Evolutionary conservation across 305 asterid genomes (phyloP).

Genomic region (Fraxinus greggii): DNA sequence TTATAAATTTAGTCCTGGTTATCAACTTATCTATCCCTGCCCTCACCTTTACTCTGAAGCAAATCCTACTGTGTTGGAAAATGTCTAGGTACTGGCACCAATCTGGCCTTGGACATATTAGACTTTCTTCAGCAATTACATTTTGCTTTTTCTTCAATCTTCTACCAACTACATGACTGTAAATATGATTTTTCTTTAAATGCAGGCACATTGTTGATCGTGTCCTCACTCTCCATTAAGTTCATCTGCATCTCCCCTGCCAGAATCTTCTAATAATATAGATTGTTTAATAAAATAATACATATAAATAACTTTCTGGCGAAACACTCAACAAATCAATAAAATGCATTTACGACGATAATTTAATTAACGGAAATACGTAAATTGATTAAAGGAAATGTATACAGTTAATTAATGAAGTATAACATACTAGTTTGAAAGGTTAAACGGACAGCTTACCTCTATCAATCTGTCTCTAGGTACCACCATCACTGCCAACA

Average conservation of each 20-base stretch:
- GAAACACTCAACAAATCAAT: not conserved
- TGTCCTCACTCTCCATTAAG: not conserved
- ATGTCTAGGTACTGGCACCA: not conserved
- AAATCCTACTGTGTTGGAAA: not conserved
- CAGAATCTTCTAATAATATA: not conserved
- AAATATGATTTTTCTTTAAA: not conserved
- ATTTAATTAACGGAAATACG: not conserved
- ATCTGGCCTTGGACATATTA: not conserved
- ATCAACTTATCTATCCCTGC: not conserved
- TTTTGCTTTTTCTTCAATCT: not conserved
- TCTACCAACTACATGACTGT: not conserved
- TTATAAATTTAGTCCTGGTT: not conserved
- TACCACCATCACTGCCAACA: slow-evolving; percentile 32
- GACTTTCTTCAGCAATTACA: not conserved
- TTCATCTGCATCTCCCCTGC: not conserved
- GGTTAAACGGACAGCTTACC: slow-evolving; percentile 18
- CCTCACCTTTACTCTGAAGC: not conserved
- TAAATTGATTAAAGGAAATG: not conserved
- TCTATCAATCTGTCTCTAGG: slow-evolving; percentile 27
- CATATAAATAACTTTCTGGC: not conserved
- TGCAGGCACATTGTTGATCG: not conserved
- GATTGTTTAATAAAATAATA: not conserved
- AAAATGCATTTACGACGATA: not conserved
- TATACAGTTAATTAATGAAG: not conserved
- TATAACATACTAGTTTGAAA: not conserved